phyloP scores from a whole-genome alignment of 345 rosid genomes.

The Melaleuca alternifolia region DNA sequence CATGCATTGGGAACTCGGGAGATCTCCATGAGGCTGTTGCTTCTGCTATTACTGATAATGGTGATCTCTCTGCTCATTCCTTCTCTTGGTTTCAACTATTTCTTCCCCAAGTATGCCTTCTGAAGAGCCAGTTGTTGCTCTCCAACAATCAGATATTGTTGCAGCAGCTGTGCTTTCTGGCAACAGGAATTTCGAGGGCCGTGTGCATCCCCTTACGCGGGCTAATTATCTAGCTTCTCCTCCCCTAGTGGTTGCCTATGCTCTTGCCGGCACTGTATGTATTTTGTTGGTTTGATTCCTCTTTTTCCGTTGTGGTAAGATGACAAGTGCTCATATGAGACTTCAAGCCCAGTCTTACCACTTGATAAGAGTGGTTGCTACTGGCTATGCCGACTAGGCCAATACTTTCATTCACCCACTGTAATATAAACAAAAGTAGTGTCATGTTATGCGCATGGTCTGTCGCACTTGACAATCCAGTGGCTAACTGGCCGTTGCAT shows the following conservation, averaged over 20 bases:
- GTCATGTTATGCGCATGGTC: background rate
- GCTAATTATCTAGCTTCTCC: conserved; percentile 96
- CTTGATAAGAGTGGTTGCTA: background rate
- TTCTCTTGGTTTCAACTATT: background rate
- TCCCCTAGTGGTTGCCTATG: conserved; percentile 85
- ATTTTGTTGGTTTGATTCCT: background rate
- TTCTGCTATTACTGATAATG: conserved; percentile 67
- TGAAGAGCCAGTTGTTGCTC: background rate
- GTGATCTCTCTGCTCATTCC: conserved; percentile 6
- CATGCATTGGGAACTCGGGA: conserved; percentile 91
- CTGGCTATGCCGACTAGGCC: background rate
- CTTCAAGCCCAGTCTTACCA: background rate
- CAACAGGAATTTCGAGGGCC: conserved; percentile 86
- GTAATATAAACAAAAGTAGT: background rate
- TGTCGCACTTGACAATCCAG: background rate
- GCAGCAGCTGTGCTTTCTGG: conserved; percentile 92
- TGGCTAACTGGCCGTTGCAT: background rate
- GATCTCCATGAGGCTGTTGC: conserved; percentile 76
- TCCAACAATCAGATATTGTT: conserved; percentile 41
- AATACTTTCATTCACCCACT: background rate
- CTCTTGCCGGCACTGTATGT: conserved; percentile 82
- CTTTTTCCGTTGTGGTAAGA: background rate
- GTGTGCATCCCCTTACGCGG: conserved; percentile 79
- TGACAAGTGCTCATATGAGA: background rate
- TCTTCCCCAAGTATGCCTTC: background rate